A percentile compares a stretch with the other conserved stretches of the same genome.
Evolutionary conservation across 306 rosid genomes (phyloP).

Genomic region (Mimosa bimucronata): DNA sequence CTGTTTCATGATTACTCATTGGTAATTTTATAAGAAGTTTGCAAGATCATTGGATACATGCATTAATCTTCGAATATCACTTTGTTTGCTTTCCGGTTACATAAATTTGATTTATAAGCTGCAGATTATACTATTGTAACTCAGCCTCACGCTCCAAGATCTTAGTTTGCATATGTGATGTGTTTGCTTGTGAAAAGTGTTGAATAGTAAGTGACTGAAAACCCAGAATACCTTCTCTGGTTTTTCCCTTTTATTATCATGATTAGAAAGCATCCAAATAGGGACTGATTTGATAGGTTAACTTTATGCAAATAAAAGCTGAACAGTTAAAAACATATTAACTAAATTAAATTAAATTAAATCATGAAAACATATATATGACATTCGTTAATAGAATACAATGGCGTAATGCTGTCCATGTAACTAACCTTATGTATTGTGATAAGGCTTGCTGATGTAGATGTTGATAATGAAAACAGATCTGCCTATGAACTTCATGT

Average conservation of each 20-base stretch:
- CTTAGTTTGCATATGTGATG: constrained; percentile 3
- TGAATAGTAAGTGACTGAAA: background rate
- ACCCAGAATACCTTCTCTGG: background rate
- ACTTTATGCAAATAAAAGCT: background rate
- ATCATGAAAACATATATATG: background rate
- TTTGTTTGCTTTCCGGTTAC: constrained; percentile 24
- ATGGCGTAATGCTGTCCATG: background rate
- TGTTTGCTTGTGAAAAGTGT: background rate
- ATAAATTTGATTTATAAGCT: background rate
- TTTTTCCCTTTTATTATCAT: background rate
- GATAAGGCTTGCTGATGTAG: background rate
- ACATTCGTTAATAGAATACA: background rate
- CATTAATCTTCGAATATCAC: constrained; percentile 20
- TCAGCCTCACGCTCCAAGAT: background rate
- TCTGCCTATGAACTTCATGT: background rate
- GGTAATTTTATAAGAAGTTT: constrained; percentile 2
- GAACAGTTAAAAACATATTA: background rate
- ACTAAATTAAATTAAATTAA: background rate
- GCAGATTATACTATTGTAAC: background rate
- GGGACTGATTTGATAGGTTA: background rate
- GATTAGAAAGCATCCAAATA: background rate
- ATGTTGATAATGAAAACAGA: too few relatives aligned
- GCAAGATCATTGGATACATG: background rate
- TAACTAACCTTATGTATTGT: too few relatives aligned
- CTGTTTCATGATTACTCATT: background rate